These are phyloP conservation scores for Cymbidium sinense DNA, from an alignment of 106 monocot genomes.

Conservation along the genomic window DNA sequence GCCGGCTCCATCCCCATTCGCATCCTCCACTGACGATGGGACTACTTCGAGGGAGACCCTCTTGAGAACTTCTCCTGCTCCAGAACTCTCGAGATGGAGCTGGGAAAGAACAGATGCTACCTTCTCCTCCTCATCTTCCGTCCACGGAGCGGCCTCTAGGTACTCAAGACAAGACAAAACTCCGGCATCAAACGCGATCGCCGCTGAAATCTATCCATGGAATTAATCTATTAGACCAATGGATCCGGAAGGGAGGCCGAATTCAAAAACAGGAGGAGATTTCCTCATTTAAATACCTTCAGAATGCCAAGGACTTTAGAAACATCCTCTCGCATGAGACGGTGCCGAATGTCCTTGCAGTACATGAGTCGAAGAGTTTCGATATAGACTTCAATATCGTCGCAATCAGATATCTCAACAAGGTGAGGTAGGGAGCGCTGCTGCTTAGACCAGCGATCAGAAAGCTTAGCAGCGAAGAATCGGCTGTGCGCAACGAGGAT, in stretches of 20 bases:
- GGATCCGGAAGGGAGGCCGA: background rate
- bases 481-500: slow-evolving; percentile 68
- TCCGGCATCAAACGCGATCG: slow-evolving; percentile 74
- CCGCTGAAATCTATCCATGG: slow-evolving; percentile 50
- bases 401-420: slow-evolving; percentile 98
- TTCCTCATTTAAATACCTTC: slow-evolving; percentile 19
- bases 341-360: slow-evolving; percentile 68
- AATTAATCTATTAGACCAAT: background rate
- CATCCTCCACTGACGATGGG: slow-evolving; percentile 17
- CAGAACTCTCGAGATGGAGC: slow-evolving; percentile 72
- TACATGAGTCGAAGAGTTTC: slow-evolving; percentile 97
- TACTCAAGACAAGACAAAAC: slow-evolving; percentile 85
- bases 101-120: slow-evolving; percentile 66
- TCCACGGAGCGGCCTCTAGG: slow-evolving; percentile 94
- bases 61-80: slow-evolving; percentile 79
- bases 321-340: slow-evolving; percentile 76
- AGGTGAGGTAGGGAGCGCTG: slow-evolving; percentile 66
- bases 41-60: slow-evolving; percentile 60
- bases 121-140: slow-evolving; percentile 98
- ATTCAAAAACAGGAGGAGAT: background rate
- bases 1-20: slow-evolving; percentile 9
- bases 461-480: slow-evolving; percentile 82
- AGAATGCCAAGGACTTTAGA: slow-evolving; percentile 72
- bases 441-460: slow-evolving; percentile 83
- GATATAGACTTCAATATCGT: slow-evolving; percentile 84